A percentile compares a stretch with the other conserved stretches of the same genome.
Evolutionary conservation across 257 asterid genomes (phyloP).

Genomic region (Przewalskia tangutica): DNA sequence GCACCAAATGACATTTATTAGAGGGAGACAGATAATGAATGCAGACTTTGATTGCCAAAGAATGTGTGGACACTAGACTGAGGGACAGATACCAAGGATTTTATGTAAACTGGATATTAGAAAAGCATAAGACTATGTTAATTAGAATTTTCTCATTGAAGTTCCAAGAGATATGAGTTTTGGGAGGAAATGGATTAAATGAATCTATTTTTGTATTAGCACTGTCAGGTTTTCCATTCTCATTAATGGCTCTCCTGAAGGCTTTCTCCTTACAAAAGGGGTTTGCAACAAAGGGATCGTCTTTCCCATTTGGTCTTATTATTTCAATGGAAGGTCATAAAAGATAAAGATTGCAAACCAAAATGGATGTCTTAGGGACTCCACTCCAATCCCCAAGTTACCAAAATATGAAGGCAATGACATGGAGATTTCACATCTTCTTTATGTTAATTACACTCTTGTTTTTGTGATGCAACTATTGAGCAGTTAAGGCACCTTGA

Average conservation of each 20-base stretch:
- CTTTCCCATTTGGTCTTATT: neutral
- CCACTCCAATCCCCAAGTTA: no score
- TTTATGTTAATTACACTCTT: no score
- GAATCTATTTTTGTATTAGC: neutral
- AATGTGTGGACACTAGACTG: neutral
- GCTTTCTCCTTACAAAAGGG: neutral
- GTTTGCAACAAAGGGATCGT: neutral
- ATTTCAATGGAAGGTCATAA: neutral
- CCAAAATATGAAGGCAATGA: no score
- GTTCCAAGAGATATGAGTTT: neutral
- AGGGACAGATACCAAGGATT: neutral
- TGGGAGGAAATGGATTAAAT: neutral
- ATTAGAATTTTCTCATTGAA: neutral
- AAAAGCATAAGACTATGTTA: neutral
- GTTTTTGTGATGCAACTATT: no score
- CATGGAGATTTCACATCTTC: no score
- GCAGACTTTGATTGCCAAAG: neutral
- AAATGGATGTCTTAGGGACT: neutral
- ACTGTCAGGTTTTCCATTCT: neutral
- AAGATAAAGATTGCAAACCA: neutral
- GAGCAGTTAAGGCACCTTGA: no score
- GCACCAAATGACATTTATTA: neutral
- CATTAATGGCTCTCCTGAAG: neutral
- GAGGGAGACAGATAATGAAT: neutral
- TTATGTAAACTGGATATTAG: neutral